These are phyloP conservation scores for Cyclotella kingstonii DNA, from an alignment of 108 stramenopile species.

Conservation along the genomic window DNA sequence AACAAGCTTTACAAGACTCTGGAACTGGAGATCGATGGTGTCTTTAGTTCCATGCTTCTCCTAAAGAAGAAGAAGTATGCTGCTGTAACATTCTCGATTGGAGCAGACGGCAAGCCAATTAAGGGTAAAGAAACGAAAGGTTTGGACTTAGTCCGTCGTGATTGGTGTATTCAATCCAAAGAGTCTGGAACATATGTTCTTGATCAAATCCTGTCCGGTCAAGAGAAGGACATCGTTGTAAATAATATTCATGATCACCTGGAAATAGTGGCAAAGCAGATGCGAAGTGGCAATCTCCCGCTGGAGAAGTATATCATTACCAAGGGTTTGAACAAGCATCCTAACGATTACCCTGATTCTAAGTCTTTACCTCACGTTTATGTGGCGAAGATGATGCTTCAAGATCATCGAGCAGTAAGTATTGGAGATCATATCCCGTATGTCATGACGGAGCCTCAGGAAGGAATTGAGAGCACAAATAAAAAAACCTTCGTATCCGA, in stretches of 20 bases:
- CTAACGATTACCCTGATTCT: slow-evolving; percentile 97
- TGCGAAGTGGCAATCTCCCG: slow-evolving; percentile 82
- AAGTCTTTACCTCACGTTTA: slow-evolving; percentile 94
- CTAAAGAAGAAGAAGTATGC: slow-evolving; percentile 99
- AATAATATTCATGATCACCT: slow-evolving; percentile 89
- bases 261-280: slow-evolving; percentile 81
- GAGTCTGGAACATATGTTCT: slow-evolving; percentile 91
- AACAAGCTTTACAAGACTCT: slow-evolving; percentile 97
- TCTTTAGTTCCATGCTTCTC: slow-evolving; percentile 95
- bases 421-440: slow-evolving; percentile 99
- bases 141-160: slow-evolving; percentile 97
- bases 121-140: slow-evolving; percentile 92
- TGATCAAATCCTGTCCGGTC: slow-evolving; percentile 91
- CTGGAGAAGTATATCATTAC: slow-evolving; percentile 96
- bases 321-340: slow-evolving; percentile 98
- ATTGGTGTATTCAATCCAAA: slow-evolving; percentile 98
- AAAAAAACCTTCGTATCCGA: slow-evolving; percentile 63
- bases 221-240: slow-evolving; percentile 85
- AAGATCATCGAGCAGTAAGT: slow-evolving; percentile 88
- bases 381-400: slow-evolving; percentile 96
- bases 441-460: slow-evolving; percentile 79
- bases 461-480: slow-evolving; percentile 29
- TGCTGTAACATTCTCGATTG: slow-evolving; percentile 82
- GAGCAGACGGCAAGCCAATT: slow-evolving; percentile 67
- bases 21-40: slow-evolving; percentile 97